Conservation (phyloP, 2,329 filamentous ascomycete species). For the Hortaea sp. region DNA sequence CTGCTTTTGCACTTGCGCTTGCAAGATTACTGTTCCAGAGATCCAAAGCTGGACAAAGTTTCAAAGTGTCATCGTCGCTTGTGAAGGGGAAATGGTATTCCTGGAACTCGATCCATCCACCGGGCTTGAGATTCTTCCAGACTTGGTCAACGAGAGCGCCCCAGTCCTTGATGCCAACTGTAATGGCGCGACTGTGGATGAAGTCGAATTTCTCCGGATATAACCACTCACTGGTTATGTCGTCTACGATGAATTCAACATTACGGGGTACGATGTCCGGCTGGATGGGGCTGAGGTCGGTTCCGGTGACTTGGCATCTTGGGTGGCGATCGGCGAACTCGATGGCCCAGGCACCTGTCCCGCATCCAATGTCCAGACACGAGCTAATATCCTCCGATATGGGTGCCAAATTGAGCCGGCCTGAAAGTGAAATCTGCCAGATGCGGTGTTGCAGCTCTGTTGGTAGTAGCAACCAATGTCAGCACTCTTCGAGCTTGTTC, state of each 20-base stretch:
- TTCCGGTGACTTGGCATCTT: conserved; percentile 21
- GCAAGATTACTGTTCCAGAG: neutral
- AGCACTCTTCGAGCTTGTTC: neutral
- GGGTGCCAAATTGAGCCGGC: conserved; percentile 17
- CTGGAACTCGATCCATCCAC: conserved; percentile 2
- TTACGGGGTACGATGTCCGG: conserved; percentile 23
- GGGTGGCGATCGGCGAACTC: conserved; percentile 24
- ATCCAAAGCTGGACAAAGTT: neutral
- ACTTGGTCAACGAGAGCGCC: neutral
- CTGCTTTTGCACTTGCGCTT: neutral
- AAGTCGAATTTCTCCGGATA: neutral
- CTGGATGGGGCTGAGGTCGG: conserved; percentile 27
- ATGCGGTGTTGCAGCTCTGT: conserved; percentile 12
- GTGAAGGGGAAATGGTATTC: neutral
- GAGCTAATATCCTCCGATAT: conserved; percentile 24
- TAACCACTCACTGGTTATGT: conserved; percentile 1
- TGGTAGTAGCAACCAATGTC: neutral
- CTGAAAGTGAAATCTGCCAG: conserved; percentile 8
- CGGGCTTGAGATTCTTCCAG: neutral
- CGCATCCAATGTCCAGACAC: conserved; percentile 40
- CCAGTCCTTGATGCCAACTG: conserved; percentile 1
- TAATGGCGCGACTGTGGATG: conserved; percentile 3
- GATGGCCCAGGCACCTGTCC: conserved; percentile 20
- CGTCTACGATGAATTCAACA: conserved; percentile 1
- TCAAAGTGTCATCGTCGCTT: conserved; percentile 5